phyloP scores from a whole-genome alignment of 495 filamentous ascomycete species.

The Ramalina peruviana region DNA sequence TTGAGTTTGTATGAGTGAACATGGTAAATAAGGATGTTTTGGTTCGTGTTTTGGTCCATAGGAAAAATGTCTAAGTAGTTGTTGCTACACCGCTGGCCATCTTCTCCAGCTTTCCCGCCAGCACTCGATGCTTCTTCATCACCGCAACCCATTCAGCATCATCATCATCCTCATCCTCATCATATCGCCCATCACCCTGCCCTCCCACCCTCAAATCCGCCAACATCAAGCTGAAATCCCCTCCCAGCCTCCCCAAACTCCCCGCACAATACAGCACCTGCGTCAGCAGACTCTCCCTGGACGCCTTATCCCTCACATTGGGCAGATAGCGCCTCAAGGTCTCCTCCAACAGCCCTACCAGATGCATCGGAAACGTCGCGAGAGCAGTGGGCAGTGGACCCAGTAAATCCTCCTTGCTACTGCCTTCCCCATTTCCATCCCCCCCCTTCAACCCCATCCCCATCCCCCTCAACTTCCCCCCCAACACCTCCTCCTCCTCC shows the following conservation, averaged over 20 bases:
- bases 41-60: background rate
- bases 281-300: conserved; percentile 74
- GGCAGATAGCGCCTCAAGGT: conserved; percentile 71
- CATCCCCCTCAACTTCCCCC: conserved; percentile 20
- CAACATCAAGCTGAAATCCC: conserved; percentile 82
- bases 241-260: conserved; percentile 79
- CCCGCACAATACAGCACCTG: conserved; percentile 94
- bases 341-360: conserved; percentile 68
- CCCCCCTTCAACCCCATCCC: conserved; percentile 10
- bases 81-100: conserved; percentile 39
- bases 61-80: background rate
- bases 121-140: conserved; percentile 73
- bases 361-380: conserved; percentile 70
- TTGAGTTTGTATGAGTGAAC: background rate
- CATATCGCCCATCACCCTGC: conserved; percentile 20
- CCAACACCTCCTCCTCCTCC: conserved; percentile 14
- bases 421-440: conserved; percentile 6
- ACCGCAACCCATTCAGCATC: conserved; percentile 70
- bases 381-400: conserved; percentile 62
- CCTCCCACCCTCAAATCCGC: conserved; percentile 50
- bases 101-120: conserved; percentile 77
- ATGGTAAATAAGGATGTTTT: too few species aligned
- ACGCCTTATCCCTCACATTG: conserved; percentile 64
- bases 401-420: conserved; percentile 37
- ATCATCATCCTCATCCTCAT: conserved; percentile 2